Conservation (phyloP, 495 filamentous ascomycete species). For the Durotheca rogersii region DNA sequence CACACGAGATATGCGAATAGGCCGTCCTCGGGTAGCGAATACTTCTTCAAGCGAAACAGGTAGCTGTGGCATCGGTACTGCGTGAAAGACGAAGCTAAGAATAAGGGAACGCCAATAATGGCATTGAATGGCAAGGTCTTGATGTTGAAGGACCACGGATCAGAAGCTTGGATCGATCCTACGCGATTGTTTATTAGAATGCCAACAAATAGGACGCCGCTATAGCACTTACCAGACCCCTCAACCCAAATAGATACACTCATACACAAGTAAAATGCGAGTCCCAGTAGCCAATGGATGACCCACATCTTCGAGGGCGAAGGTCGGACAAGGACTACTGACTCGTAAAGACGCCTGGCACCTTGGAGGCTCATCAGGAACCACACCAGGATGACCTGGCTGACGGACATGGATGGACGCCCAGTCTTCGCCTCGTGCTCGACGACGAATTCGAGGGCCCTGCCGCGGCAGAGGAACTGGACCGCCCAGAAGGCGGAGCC, state of each 20-base stretch:
- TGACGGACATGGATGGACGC: conserved; percentile 55
- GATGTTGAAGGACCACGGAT: conserved; percentile 27
- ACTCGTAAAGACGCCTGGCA: conserved; percentile 72
- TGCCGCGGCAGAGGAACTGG: conserved; percentile 64
- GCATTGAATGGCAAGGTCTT: conserved; percentile 58
- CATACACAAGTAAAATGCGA: conserved; percentile 72
- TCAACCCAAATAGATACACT: conserved; percentile 84
- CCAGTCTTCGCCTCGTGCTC: conserved; percentile 30
- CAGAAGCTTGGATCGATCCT: conserved; percentile 31
- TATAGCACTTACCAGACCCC: conserved; percentile 61
- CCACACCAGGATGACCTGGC: conserved; percentile 70
- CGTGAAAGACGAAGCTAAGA: conserved; percentile 70
- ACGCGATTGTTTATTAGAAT: conserved; percentile 16
- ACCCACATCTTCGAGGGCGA: conserved; percentile 76
- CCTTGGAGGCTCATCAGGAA: conserved; percentile 72
- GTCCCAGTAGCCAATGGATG: conserved; percentile 75
- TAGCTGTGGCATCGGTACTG: conserved; percentile 83
- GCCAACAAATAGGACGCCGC: conserved; percentile 1
- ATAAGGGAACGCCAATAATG: conserved; percentile 61
- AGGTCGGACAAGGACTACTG: conserved; percentile 58
- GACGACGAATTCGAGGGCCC: conserved; percentile 47
- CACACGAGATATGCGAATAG: conserved; percentile 70
- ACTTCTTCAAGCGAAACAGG: conserved; percentile 78
- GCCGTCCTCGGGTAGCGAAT: conserved; percentile 68
- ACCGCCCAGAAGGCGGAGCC: conserved; percentile 75